Base-by-base conservation (phyloP, 306 rosid species). In the Rubus parviflorus region DNA sequence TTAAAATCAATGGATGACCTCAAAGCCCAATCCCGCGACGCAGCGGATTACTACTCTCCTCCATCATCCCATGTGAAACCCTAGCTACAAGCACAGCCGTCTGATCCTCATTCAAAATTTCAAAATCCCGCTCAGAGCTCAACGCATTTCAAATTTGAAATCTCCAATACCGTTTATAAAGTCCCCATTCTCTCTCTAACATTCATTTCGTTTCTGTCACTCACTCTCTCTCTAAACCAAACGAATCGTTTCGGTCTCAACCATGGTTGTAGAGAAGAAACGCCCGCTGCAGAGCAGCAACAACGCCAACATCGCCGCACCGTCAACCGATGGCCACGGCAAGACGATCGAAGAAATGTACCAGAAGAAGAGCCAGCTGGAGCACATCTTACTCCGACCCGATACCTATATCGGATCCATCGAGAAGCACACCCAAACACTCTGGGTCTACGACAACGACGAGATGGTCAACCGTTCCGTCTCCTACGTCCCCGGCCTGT, bases 331-430 rank as follows among this genome's bases (percentile, higher is more conserved):
- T 9, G 75, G 53, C 45, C 8, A 49, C 15, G 51, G 67, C 61
- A 83, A 90, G 69, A 92, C 97, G 3, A 89, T 95, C 76, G 97
- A 95, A 20, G 92, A 92, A 48, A 83, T 90, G 93, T 95, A 92
- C 86, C 97, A 95, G 87, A 92, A 92, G 81, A 92, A 92, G 78
- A 51, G 92, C 4, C 98, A 95, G 91, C 97, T 95, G 7, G 98
- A 95, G 68, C 98, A 95, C 90, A 90, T 95, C 75, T 87, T 95
- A 1, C 98, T 95, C 77, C 88, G 98, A 1, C 97, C 98, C 0
- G 98, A 95, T 61, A 95, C 98, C 77, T 95, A 95, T 77, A 90
- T 95, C 1, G 98, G 98, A 0, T 95, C 98, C 17, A 84, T 95
- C 4, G 98, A 95, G 83, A 92, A 88, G 70, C 97, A 95, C 89